Percentiles rank a stretch among this genome's conserved stretches.
phyloP scores from a whole-genome alignment of 2,329 filamentous ascomycete genomes.

The Shiraia bambusicola region DNA sequence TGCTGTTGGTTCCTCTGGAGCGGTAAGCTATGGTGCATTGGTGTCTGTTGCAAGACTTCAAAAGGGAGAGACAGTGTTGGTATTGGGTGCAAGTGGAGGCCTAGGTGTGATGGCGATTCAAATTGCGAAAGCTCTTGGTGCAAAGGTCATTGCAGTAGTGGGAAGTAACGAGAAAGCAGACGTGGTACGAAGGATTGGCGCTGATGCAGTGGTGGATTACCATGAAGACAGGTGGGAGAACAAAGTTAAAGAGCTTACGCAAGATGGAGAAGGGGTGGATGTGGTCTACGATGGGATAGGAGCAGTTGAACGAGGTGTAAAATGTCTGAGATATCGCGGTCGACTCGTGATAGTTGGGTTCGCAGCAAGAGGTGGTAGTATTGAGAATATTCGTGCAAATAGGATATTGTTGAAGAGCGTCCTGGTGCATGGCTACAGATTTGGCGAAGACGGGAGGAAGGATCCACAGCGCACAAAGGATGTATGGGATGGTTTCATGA shows the following conservation, averaged over 20 bases:
- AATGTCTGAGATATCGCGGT: conserved; percentile 57
- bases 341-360: conserved; percentile 61
- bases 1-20: conserved; percentile 56
- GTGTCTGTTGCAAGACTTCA: conserved; percentile 46
- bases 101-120: conserved; percentile 59
- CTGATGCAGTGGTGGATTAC: conserved; percentile 49
- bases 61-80: conserved; percentile 54
- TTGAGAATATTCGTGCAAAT: conserved; percentile 47
- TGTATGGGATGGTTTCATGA: conserved; percentile 56
- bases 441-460: conserved; percentile 57
- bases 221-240: conserved; percentile 51
- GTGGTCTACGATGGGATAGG: conserved; percentile 62
- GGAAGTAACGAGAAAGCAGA: conserved; percentile 51
- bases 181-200: conserved; percentile 46
- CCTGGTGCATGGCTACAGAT: conserved; percentile 44
- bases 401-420: conserved; percentile 26
- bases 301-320: conserved; percentile 56
- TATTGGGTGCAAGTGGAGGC: conserved; percentile 59
- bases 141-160: conserved; percentile 56
- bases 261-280: conserved; percentile 54
- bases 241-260: conserved; percentile 52
- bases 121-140: conserved; percentile 56
- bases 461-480: conserved; percentile 50
- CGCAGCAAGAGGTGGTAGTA: conserved; percentile 54
- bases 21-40: conserved; percentile 57